phyloP scores from a whole-genome alignment of 2,329 filamentous ascomycete genomes.

The Exserohilum rostratum region DNA sequence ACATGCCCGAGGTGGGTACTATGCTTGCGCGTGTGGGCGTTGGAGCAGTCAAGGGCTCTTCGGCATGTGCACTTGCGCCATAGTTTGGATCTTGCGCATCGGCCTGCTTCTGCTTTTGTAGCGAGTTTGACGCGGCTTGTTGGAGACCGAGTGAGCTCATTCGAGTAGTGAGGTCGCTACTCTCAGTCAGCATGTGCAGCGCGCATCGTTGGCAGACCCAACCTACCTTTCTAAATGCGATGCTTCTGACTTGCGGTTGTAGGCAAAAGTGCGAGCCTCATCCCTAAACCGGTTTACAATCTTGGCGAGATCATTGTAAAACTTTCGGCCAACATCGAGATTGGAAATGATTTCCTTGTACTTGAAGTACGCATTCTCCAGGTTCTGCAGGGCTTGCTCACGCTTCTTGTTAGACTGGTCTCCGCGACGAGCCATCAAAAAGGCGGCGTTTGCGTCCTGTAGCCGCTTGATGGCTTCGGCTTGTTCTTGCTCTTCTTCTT shows the following conservation, averaged over 20 bases:
- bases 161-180: constrained; percentile 63
- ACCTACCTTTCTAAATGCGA: constrained; percentile 75
- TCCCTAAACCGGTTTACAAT: constrained; percentile 87
- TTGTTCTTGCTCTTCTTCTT: constrained; percentile 77
- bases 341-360: constrained; percentile 97
- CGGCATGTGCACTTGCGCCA: constrained; percentile 53
- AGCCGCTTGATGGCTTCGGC: constrained; percentile 72
- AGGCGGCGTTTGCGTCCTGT: constrained; percentile 76
- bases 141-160: constrained; percentile 64
- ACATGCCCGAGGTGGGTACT: constrained; percentile 62
- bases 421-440: constrained; percentile 72
- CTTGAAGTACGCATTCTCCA: constrained; percentile 92
- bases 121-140: constrained; percentile 48
- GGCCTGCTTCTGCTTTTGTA: constrained; percentile 54
- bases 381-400: constrained; percentile 81
- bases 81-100: constrained; percentile 66
- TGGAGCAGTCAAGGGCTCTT: constrained; percentile 61
- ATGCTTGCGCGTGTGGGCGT: constrained; percentile 49
- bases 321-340: constrained; percentile 87
- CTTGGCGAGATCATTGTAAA: constrained; percentile 93
- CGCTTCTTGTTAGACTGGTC: constrained; percentile 74
- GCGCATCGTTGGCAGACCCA: not conserved
- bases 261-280: constrained; percentile 76
- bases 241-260: constrained; percentile 80
- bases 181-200: constrained; percentile 14